A percentile compares a stretch with the other conserved stretches of the same genome.
Conservation (phyloP, 2,329 filamentous ascomycete species). For the Colletotrichum sp. region DNA sequence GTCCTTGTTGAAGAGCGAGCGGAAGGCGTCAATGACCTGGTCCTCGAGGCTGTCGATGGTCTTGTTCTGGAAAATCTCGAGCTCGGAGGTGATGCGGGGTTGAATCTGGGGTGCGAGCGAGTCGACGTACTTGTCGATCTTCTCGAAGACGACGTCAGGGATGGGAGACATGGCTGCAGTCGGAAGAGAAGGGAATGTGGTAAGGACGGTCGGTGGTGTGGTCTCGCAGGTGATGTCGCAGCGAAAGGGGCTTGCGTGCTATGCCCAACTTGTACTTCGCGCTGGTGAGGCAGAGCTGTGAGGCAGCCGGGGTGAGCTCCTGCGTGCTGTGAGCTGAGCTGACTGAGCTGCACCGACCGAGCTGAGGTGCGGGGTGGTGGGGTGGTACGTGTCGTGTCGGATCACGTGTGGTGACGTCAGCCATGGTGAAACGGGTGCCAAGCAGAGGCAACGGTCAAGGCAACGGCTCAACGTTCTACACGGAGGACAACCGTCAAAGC, state of each 20-base stretch:
- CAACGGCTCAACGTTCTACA: neutral
- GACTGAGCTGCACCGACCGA: neutral
- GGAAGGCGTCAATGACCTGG: constrained; percentile 49
- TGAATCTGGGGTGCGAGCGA: constrained; percentile 50
- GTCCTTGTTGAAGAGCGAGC: constrained; percentile 45
- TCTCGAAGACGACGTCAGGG: constrained; percentile 46
- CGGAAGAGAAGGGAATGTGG: neutral
- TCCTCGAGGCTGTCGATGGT: constrained; percentile 50
- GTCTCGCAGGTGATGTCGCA: neutral
- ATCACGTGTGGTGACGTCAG: constrained; percentile 1
- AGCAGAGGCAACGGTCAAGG: neutral
- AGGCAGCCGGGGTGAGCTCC: neutral
- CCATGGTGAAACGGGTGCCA: neutral
- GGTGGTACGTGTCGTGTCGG: neutral
- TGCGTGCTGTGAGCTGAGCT: neutral
- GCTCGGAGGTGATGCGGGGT: constrained; percentile 48
- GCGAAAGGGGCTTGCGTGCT: neutral
- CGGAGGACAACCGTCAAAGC: neutral
- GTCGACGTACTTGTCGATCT: constrained; percentile 52
- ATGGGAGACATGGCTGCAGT: constrained; percentile 35
- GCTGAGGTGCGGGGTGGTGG: neutral
- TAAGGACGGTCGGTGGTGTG: neutral
- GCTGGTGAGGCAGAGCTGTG: neutral
- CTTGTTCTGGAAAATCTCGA: constrained; percentile 47
- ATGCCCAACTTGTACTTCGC: constrained; percentile 2